Percentiles rank a stretch among this genome's conserved stretches.
Evolutionary conservation across 352 stramenopile genomes (phyloP).

Genomic region (Phytophthora citricola): DNA sequence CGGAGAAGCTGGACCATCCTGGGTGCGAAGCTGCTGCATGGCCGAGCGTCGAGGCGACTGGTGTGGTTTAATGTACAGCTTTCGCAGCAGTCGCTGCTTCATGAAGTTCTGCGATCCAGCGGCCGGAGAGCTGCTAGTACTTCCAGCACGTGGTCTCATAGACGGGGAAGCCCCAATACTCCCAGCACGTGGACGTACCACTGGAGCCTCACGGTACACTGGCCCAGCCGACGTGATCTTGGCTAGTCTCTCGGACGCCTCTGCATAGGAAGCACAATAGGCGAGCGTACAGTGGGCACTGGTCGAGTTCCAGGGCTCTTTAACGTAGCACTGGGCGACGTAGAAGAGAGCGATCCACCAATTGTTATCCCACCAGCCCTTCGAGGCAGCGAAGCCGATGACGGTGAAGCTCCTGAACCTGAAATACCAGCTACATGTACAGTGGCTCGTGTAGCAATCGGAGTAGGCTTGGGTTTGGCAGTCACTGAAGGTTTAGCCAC

Average conservation of each 20-base stretch:
- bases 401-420: neutral
- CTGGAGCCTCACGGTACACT: constrained; percentile 59
- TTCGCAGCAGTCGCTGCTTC: constrained; percentile 52
- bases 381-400: constrained; percentile 5
- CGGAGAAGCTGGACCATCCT: constrained; percentile 31
- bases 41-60: constrained; percentile 68
- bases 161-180: constrained; percentile 27
- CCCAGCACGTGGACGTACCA: constrained; percentile 50
- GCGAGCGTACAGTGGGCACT: constrained; percentile 38
- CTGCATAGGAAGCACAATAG: constrained; percentile 55
- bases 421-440: neutral
- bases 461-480: constrained; percentile 1
- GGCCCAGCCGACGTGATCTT: constrained; percentile 67
- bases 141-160: constrained; percentile 27
- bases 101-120: constrained; percentile 26
- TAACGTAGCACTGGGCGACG: constrained; percentile 11
- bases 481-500: constrained; percentile 3
- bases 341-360: constrained; percentile 25
- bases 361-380: constrained; percentile 31
- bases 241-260: constrained; percentile 54
- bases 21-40: constrained; percentile 39
- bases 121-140: constrained; percentile 20
- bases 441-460: neutral
- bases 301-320: constrained; percentile 14
- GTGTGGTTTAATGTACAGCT: constrained; percentile 81